Evolutionary conservation across 192 early-diverging fungal genomes (phyloP).

Genomic region (Phycomyces nitens): DNA sequence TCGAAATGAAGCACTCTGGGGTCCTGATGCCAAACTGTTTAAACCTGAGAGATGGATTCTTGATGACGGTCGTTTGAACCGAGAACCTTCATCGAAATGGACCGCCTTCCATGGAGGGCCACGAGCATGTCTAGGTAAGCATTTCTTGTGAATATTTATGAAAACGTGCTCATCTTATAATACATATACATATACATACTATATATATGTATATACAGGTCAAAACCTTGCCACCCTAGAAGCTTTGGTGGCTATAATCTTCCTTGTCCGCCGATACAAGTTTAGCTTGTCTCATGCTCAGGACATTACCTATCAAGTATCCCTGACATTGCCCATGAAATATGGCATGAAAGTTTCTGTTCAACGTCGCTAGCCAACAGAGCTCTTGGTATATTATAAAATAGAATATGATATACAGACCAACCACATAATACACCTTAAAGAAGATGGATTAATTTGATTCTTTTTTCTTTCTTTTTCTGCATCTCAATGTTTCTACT

Average conservation of each 20-base stretch:
- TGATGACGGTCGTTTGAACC: constrained; percentile 28
- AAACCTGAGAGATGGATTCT: constrained; percentile 67
- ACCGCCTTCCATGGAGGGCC: constrained; percentile 61
- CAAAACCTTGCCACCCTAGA: constrained; percentile 46
- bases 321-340: constrained; percentile 33
- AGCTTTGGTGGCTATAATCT: constrained; percentile 37
- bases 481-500: no score
- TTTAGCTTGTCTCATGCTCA: constrained; percentile 36
- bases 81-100: constrained; percentile 42
- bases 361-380: no score
- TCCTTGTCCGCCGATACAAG: constrained; percentile 36
- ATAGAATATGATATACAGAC: no score
- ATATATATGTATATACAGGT: constrained; percentile 8
- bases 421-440: no score
- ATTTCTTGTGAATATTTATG: background rate
- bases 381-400: no score
- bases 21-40: constrained; percentile 59
- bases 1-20: constrained; percentile 55
- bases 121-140: constrained; percentile 20
- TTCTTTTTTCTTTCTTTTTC: no score
- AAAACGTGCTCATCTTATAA: background rate
- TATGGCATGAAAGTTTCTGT: constrained; percentile 18
- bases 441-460: no score
- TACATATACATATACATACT: background rate
- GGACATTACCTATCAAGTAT: constrained; percentile 23